Evolutionary conservation across 106 monocot species (phyloP), one percentile per base, ranked within the genome.

Genomic region (Platanthera zijinensis): DNA sequence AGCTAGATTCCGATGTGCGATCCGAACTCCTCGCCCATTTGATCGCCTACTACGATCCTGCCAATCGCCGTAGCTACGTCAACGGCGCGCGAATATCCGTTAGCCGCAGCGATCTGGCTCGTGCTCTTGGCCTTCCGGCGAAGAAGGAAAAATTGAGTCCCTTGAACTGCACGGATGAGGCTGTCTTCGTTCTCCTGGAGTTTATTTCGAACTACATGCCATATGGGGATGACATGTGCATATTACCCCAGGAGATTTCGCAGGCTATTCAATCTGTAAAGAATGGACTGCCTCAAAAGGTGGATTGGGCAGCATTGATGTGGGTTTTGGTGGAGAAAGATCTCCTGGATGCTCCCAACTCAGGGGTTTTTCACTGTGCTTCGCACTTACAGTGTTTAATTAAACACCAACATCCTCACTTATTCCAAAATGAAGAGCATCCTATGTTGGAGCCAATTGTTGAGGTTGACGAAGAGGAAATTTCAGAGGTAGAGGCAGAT

Each of bases 251-350:
- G 7, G 99, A 91, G 76, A 86, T 85, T 25, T 75, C 78, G 18
- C 52, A 52, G 4, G 99, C 88, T 28, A 77, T 63, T 15, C 53
- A 79, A 80, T 7, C 87, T 48, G 90, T 99, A 49, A 91, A 84
- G 82, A 86, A 84, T 8, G 91, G 94, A 61, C 53, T 78, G 73
- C 80, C 94, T 18, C 74, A 84, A 17, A 86, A 88, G 84, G 92
- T 99, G 0, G 91, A 99, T 76, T 99, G 99, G 99, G 82, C 86
- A 6, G 90, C 78, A 50, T 71, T 99, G 77, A 74, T 99, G 77
- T 94, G 94, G 92, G 69, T 64, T 17, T 77, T 99, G 81, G 92
- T 94, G 66, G 91, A 94, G 71, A 91, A 85, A 73, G 94, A 99
- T 80, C 64, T 99, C 15, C 3, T 61, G 39, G 89, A 92, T 25